These are phyloP conservation scores for Neonectria neomacrospora DNA, from an alignment of 2,329 filamentous ascomycete species.

Conservation along the genomic window DNA sequence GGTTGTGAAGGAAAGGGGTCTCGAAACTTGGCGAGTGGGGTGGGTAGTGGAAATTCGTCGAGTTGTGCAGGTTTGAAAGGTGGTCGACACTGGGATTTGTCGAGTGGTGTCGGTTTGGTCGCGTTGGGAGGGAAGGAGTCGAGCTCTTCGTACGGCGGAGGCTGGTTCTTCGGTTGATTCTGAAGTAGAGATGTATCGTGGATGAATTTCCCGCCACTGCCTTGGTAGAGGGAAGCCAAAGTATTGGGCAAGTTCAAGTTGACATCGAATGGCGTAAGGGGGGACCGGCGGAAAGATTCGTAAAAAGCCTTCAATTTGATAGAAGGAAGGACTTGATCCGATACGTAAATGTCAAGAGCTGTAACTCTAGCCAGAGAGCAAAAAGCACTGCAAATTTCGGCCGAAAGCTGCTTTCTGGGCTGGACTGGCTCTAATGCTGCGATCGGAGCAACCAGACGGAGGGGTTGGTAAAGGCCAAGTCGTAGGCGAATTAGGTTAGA, in stretches of 20 bases:
- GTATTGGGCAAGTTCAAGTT: constrained; percentile 7
- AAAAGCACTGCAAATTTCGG: constrained; percentile 11
- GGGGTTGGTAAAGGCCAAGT: constrained; percentile 3
- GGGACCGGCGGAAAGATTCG: constrained; percentile 9
- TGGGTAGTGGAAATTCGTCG: too few relatives aligned
- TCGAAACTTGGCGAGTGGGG: too few relatives aligned
- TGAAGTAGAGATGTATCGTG: not conserved
- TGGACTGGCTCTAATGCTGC: constrained; percentile 14
- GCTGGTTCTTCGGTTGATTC: constrained; percentile 7
- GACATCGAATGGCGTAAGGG: constrained; percentile 14
- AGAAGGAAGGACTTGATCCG: constrained; percentile 14
- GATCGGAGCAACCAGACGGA: constrained; percentile 5
- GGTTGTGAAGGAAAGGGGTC: too few relatives aligned
- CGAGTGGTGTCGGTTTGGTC: not conserved
- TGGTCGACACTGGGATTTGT: too few relatives aligned
- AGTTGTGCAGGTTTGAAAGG: too few relatives aligned
- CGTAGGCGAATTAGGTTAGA: constrained; percentile 14
- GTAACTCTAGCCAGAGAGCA: constrained; percentile 7
- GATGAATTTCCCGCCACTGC: constrained; percentile 14
- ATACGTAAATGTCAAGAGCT: constrained; percentile 18
- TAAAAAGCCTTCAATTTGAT: constrained; percentile 16
- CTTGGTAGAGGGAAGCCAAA: constrained; percentile 4
- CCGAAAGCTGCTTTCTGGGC: constrained; percentile 16
- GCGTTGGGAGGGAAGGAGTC: not conserved
- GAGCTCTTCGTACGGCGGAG: constrained; percentile 10